Evolutionary conservation across 495 filamentous ascomycete genomes (phyloP).

Genomic region (Talaromyces thailandensis): DNA sequence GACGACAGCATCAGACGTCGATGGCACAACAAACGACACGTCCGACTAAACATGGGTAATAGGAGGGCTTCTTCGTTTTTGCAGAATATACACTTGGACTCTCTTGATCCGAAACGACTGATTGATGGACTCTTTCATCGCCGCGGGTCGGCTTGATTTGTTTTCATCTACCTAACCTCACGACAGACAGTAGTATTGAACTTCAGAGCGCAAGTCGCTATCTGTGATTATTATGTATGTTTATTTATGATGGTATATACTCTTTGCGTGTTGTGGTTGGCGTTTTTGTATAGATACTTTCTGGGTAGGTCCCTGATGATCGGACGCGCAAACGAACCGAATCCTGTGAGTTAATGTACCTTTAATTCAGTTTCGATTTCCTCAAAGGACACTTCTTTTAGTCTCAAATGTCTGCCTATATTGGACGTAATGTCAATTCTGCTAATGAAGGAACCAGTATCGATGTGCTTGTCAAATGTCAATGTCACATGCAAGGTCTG

Average conservation of each 20-base stretch:
- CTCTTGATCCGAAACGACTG: slow-evolving; percentile 60
- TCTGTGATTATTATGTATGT: not conserved
- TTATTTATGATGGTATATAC: not conserved
- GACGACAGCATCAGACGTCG: slow-evolving; percentile 84
- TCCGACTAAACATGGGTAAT: slow-evolving; percentile 45
- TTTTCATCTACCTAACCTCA: not conserved
- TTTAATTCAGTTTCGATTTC: not conserved
- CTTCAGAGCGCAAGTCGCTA: not conserved
- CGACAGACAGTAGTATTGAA: not conserved
- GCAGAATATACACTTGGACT: slow-evolving; percentile 47
- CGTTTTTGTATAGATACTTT: not conserved
- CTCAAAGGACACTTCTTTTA: not conserved
- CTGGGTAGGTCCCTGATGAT: not conserved
- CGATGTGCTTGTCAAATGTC: not conserved
- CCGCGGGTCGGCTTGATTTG: slow-evolving; percentile 24
- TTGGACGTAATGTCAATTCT: not conserved
- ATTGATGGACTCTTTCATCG: slow-evolving; percentile 75
- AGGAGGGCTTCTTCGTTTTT: slow-evolving; percentile 42
- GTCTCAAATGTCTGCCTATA: not conserved
- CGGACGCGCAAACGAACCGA: not conserved
- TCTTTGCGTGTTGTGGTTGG: not conserved
- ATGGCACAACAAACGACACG: slow-evolving; percentile 59
- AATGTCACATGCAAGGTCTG: not conserved
- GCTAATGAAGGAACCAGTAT: not conserved
- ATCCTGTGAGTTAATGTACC: not conserved